Percentiles rank a stretch among this genome's conserved stretches.
Conservation (phyloP, 306 rosid species). For the Canavalia ensiformis region DNA sequence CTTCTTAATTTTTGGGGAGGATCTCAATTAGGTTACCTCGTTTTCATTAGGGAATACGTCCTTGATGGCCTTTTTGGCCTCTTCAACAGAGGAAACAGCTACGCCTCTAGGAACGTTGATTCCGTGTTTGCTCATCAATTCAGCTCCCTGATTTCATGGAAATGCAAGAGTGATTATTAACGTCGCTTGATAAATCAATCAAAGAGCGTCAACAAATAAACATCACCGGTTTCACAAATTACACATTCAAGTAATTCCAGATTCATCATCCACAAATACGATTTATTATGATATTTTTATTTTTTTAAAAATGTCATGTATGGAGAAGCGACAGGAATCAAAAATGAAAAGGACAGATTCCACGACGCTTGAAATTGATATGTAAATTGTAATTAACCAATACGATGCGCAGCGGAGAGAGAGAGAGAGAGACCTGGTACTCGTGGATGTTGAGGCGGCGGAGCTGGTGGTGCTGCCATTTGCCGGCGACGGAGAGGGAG, state of each 20-base stretch:
- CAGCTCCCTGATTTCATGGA: slow-evolving; percentile 79
- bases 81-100: slow-evolving; percentile 62
- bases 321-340: neutral
- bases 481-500: slow-evolving; percentile 92
- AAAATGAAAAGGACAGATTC: neutral
- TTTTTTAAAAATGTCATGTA: neutral
- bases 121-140: slow-evolving; percentile 90
- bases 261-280: slow-evolving; percentile 9
- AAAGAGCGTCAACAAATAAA: slow-evolving; percentile 17
- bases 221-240: slow-evolving; percentile 5
- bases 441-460: slow-evolving; percentile 99
- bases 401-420: neutral
- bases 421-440: slow-evolving; percentile 73
- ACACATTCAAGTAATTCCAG: slow-evolving; percentile 11
- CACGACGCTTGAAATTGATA: neutral
- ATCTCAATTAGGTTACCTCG: slow-evolving; percentile 50
- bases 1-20: neutral
- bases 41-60: slow-evolving; percentile 65
- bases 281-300: neutral
- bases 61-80: slow-evolving; percentile 57
- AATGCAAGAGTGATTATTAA: neutral
- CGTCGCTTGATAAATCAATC: slow-evolving; percentile 11
- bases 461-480: slow-evolving; percentile 96
- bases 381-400: neutral
- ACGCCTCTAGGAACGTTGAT: slow-evolving; percentile 72